phyloP scores from a whole-genome alignment of 371 early-diverging fungal genomes.

The Syncephalis fuscata region DNA sequence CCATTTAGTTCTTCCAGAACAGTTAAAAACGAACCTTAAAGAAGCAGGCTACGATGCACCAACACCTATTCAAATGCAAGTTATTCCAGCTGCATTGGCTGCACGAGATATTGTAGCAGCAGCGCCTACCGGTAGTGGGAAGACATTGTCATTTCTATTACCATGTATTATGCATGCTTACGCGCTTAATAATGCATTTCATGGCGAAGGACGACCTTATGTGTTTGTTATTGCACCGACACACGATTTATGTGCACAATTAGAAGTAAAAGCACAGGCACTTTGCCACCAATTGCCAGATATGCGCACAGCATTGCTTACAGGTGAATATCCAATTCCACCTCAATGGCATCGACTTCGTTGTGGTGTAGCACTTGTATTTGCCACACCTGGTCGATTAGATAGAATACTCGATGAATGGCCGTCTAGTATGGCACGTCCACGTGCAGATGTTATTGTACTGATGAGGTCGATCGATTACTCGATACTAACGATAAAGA shows the following conservation, averaged over 20 bases:
- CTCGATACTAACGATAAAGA: constrained; percentile 30
- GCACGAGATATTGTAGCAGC: constrained; percentile 49
- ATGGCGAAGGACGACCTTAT: constrained; percentile 43
- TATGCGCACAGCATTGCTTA: constrained; percentile 44
- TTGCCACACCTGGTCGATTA: constrained; percentile 41
- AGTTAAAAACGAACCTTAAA: constrained; percentile 28
- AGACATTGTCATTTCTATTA: constrained; percentile 31
- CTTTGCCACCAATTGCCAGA: constrained; percentile 18
- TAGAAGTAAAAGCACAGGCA: constrained; percentile 7
- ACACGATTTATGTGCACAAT: constrained; percentile 91
- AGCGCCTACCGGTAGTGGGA: constrained; percentile 51
- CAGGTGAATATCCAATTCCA: constrained; percentile 53
- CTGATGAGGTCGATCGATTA: constrained; percentile 44
- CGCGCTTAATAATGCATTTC: constrained; percentile 49
- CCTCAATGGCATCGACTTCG: constrained; percentile 48
- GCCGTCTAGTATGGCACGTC: too few relatives aligned
- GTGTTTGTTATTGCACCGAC: constrained; percentile 91
- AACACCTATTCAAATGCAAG: constrained; percentile 44
- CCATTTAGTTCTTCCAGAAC: constrained; percentile 19
- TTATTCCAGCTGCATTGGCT: constrained; percentile 38
- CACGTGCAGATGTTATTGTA: constrained; percentile 22
- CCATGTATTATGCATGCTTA: constrained; percentile 49
- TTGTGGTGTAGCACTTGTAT: constrained; percentile 31
- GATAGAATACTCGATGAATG: too few relatives aligned
- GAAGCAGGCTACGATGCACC: constrained; percentile 26